Conservation (phyloP, 345 rosid species). For the Microthlaspi erraticum region DNA sequence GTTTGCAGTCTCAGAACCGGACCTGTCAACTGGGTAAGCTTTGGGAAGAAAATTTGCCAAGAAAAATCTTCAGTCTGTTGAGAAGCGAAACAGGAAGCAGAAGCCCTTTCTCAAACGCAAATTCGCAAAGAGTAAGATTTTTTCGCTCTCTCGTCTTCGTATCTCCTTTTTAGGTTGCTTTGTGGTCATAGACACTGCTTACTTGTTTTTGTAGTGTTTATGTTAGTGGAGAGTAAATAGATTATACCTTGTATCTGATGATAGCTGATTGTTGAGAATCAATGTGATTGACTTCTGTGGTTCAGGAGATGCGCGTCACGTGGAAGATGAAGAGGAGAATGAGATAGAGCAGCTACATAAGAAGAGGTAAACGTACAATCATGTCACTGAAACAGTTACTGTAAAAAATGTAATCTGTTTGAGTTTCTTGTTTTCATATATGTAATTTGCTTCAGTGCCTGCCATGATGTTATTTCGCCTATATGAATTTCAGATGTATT, state of each 20-base stretch:
- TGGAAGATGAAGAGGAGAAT: constrained; percentile 46
- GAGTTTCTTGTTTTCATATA: too few relatives aligned
- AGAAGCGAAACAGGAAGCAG: constrained; percentile 61
- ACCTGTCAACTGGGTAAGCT: constrained; percentile 66
- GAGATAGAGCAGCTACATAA: constrained; percentile 33
- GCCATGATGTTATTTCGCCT: background rate
- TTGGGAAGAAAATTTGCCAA: constrained; percentile 92
- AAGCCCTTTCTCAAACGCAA: constrained; percentile 72
- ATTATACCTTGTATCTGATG: too few relatives aligned
- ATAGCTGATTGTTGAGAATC: background rate
- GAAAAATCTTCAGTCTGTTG: constrained; percentile 88
- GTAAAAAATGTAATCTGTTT: too few relatives aligned
- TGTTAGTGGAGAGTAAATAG: too few relatives aligned
- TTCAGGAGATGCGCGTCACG: constrained; percentile 45
- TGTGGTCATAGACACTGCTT: constrained; percentile 14
- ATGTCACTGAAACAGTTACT: too few relatives aligned
- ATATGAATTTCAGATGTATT: constrained; percentile 50
- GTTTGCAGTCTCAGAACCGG: background rate
- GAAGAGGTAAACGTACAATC: constrained; percentile 49
- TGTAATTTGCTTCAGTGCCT: too few relatives aligned
- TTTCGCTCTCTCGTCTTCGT: background rate
- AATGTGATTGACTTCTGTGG: constrained; percentile 9
- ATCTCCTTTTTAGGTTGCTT: too few relatives aligned
- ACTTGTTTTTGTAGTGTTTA: too few relatives aligned
- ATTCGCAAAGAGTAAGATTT: constrained; percentile 61